These are phyloP conservation scores for Noccaea caerulescens DNA, from an alignment of 345 rosid genomes.

Conservation along the genomic window DNA sequence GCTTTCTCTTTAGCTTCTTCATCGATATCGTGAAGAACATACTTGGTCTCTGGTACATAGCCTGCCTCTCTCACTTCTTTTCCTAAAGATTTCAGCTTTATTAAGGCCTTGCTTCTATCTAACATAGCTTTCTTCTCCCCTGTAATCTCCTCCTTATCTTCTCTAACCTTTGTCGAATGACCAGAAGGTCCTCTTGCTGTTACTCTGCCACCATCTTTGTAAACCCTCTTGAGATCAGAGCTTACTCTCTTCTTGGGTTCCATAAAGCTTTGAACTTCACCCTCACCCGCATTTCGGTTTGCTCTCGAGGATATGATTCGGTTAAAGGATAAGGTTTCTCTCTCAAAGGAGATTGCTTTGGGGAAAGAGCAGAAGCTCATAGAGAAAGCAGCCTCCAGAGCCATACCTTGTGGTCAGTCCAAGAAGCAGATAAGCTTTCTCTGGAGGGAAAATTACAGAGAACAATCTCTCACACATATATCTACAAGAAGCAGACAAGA, in stretches of 20 bases:
- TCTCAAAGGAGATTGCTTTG: slow-evolving; percentile 23
- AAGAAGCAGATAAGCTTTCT: slow-evolving; percentile 40
- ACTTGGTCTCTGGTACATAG: slow-evolving; percentile 59
- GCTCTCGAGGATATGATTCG: not conserved
- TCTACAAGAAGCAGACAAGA: slow-evolving; percentile 30
- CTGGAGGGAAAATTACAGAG: slow-evolving; percentile 21
- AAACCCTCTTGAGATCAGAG: not conserved
- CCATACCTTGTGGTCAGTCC: slow-evolving; percentile 22
- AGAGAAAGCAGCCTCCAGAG: slow-evolving; percentile 35
- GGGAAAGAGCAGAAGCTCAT: slow-evolving; percentile 38
- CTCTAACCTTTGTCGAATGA: slow-evolving; percentile 1
- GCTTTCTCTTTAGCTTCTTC: slow-evolving; percentile 71
- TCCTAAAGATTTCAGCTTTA: slow-evolving; percentile 36
- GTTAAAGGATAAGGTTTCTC: slow-evolving; percentile 27
- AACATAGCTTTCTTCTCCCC: slow-evolving; percentile 12
- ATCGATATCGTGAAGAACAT: slow-evolving; percentile 62
- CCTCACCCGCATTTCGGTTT: slow-evolving; percentile 8
- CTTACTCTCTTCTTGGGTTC: not conserved
- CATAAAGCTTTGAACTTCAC: slow-evolving; percentile 31
- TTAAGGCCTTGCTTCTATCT: slow-evolving; percentile 39
- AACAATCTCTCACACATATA: slow-evolving; percentile 18
- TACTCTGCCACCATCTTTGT: not conserved
- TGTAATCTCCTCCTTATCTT: not conserved
- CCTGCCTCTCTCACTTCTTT: slow-evolving; percentile 51
- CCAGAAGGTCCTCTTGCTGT: slow-evolving; percentile 16